Evolutionary conservation across 306 rosid species (phyloP), one percentile per base, ranked within the genome.

Genomic region (Vachellia pachyceras): DNA sequence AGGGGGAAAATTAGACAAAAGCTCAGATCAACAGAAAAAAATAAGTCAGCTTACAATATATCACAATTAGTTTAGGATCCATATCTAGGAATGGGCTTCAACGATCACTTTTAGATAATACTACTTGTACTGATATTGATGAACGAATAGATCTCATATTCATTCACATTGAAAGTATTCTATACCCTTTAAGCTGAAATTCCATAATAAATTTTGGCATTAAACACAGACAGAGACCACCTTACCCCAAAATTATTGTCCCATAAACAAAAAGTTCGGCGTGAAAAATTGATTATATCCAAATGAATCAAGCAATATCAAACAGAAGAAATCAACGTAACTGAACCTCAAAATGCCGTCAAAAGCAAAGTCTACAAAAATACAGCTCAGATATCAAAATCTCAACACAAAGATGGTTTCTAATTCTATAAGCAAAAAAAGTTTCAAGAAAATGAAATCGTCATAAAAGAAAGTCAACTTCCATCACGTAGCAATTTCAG

Each of bases 1-100:
- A 18, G 8, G 11, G 1, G 11, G 11, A 15, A 33, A 25, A 13
- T 3, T 25, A n/a, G 3, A 73, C 10, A 55, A 57, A 67, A 39
- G 37, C 58, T 37, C 46, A 33, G 54, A 66, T 69, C 82, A 52
- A 60, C n/a, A 39, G 45, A 13, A 71, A 77, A 33, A 77, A 25
- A 6, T 8, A 45, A 10, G 13, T 11, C 58, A 52, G 9, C 6
- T 52, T 52, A n/a, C 58, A 54, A 7, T 37, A 25, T 10, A 22
- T 76, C 20, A 20, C 33, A 67, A 64, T 40, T n/a, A 61, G 17
- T 3, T 60, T 39, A 60, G n/a, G 37, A 60, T 58, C 37, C 7
- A 58, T 58, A 58, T 58, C 65, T 1, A 58, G 13, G 65, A 58
- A 58, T 58, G 6, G 2, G 15, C 7, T 25, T 58, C 65, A 58